Conservation (phyloP, 1,139 yeast genomes). For the Zygoascus meyerae region DNA sequence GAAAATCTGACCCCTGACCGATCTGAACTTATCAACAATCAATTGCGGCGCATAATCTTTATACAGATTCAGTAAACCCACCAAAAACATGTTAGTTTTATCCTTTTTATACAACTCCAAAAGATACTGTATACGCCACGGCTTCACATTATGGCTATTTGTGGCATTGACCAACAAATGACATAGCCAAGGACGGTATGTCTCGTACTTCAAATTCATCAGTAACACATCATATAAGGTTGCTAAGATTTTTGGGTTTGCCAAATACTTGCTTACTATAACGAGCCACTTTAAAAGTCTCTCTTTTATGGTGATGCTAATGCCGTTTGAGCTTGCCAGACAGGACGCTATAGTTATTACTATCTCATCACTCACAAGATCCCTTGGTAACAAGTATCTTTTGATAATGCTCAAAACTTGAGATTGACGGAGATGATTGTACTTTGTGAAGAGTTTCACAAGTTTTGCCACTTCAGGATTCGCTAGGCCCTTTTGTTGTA, state of each 20-base stretch:
- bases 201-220: constrained; percentile 42
- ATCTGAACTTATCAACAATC: constrained; percentile 26
- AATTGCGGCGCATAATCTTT: constrained; percentile 28
- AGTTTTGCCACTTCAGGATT: constrained; percentile 10
- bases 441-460: constrained; percentile 11
- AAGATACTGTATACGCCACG: constrained; percentile 35
- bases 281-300: constrained; percentile 39
- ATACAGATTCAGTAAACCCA: constrained; percentile 30
- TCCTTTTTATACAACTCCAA: constrained; percentile 33
- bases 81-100: constrained; percentile 33
- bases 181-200: constrained; percentile 40
- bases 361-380: constrained; percentile 25
- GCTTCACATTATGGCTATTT: constrained; percentile 32
- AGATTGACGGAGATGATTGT: constrained; percentile 13
- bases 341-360: constrained; percentile 30
- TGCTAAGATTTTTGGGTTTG: constrained; percentile 25
- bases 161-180: constrained; percentile 40
- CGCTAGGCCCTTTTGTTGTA: constrained; percentile 12
- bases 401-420: constrained; percentile 21
- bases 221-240: constrained; percentile 37
- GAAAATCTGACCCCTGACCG: constrained; percentile 26
- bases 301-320: constrained; percentile 29
- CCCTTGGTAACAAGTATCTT: constrained; percentile 33
- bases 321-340: constrained; percentile 28
- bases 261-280: constrained; percentile 31